Evolutionary conservation across 2,329 filamentous ascomycete species (phyloP), one percentile per base, ranked within the genome.

Genomic region (Verticillium nonalfalfae): DNA sequence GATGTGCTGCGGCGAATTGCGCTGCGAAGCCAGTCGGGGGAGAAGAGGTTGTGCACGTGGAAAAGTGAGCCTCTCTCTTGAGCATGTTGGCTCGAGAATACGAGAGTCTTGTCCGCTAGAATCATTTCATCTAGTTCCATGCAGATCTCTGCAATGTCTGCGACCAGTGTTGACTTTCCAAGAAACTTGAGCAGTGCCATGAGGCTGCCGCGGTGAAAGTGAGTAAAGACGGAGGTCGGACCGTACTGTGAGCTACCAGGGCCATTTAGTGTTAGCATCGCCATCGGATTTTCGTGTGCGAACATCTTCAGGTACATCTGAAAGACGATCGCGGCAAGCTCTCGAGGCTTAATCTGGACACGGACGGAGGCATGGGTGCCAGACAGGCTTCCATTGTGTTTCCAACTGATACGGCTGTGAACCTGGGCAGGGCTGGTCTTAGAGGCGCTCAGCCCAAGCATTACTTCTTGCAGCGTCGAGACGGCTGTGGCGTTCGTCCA

Each of bases 281-380:
- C 64, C 31, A 63, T 63, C 52, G 65, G 60, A 56, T 77, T 73
- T 65, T 82, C 80, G 26, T 70, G 57, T 21, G 68, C 59, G 56
- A 84, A 82, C 74, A 84, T 80, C 7, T 74, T 66, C 13, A 73
- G 64, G 65, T 82, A 83, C 2, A 81, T 64, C 3, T 71, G 61
- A 59, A 78, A 76, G 1, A 83, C 63, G 10, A 78, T 63, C 3
- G 64, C 64, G 1, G 74, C 74, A 1, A 85, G 69, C 9, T 74
- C 68, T 2, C 72, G 64, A 0, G 74, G 66, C 0, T 78, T 74
- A 14, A 81, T 71, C 36, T 11, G 67, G 45, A 50, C 10, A 6
- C 15, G 6, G 11, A 50, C 26, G 15, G 21, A 18, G 45, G n/a
- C 18, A 9, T 21, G 45, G 21, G 59, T 65, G 4, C 66, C 65